Percentiles rank a stretch among this genome's conserved stretches.
phyloP scores from a whole-genome alignment of 345 rosid species.

The Streptanthus diversifolius region DNA sequence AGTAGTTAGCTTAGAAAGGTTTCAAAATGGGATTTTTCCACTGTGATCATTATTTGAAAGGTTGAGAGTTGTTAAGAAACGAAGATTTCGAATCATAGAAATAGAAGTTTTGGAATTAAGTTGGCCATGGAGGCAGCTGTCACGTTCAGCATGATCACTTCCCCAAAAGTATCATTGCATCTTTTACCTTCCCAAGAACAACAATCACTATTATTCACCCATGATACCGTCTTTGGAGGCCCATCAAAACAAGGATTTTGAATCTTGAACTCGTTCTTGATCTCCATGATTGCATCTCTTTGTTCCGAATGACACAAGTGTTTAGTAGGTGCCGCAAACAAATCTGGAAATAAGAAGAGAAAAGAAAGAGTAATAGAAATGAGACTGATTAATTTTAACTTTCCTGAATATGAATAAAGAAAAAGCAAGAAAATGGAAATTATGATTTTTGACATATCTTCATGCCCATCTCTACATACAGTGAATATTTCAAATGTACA shows the following conservation, averaged over 20 bases:
- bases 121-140: neutral
- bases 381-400: neutral
- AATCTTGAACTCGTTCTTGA: neutral
- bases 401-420: neutral
- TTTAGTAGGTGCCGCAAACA: neutral
- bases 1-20: too few species aligned
- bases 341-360: neutral
- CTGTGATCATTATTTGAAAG: too few species aligned
- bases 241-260: neutral
- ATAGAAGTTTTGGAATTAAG: neutral
- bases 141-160: neutral
- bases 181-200: neutral
- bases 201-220: neutral
- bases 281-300: neutral
- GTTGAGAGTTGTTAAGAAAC: neutral
- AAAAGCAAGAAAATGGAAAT: neutral
- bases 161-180: neutral
- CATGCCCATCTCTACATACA: neutral
- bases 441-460: neutral
- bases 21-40: too few species aligned
- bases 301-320: neutral
- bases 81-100: neutral
- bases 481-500: too few species aligned
- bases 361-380: neutral
- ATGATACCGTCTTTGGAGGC: neutral